Conservation (phyloP, 2,329 filamentous ascomycete species). For the Fusarium neocosmosporiellum region DNA sequence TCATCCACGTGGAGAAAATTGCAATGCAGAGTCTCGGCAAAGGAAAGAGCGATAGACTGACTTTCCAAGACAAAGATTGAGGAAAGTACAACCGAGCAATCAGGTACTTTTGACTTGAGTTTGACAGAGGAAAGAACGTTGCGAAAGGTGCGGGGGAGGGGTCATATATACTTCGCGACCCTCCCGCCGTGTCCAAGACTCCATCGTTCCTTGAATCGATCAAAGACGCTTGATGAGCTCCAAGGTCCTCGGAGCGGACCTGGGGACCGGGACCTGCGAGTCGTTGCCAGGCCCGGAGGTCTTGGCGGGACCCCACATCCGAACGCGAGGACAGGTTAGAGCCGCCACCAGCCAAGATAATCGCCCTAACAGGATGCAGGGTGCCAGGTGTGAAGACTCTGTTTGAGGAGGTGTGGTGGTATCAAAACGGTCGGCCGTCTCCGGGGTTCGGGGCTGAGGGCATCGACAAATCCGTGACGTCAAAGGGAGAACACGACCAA, state of each 20-base stretch:
- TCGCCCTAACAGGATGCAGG: constrained; percentile 15
- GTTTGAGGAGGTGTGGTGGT: constrained; percentile 21
- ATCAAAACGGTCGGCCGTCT: constrained; percentile 22
- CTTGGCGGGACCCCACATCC: constrained; percentile 33
- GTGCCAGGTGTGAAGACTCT: constrained; percentile 3
- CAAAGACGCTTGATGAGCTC: constrained; percentile 4
- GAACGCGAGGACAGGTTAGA: constrained; percentile 34
- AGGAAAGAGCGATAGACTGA: not conserved
- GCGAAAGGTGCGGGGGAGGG: constrained; percentile 29
- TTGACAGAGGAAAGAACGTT: constrained; percentile 19
- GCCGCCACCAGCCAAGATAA: constrained; percentile 26
- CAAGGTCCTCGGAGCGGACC: constrained; percentile 23
- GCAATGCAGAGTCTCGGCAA: constrained; percentile 6
- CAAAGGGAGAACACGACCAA: not conserved
- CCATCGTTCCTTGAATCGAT: constrained; percentile 17
- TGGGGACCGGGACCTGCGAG: constrained; percentile 15
- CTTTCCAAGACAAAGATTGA: not conserved
- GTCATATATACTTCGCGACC: constrained; percentile 38
- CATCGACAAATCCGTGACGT: constrained; percentile 33
- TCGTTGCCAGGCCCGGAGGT: constrained; percentile 30
- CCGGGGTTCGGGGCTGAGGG: constrained; percentile 11
- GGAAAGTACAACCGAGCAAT: constrained; percentile 4
- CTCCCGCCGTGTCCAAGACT: constrained; percentile 1
- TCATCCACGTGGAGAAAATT: constrained; percentile 25
- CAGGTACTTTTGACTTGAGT: constrained; percentile 18